Evolutionary conservation across 192 early-diverging fungal species (phyloP).

Genomic region (Rhizophlyctis rosea): DNA sequence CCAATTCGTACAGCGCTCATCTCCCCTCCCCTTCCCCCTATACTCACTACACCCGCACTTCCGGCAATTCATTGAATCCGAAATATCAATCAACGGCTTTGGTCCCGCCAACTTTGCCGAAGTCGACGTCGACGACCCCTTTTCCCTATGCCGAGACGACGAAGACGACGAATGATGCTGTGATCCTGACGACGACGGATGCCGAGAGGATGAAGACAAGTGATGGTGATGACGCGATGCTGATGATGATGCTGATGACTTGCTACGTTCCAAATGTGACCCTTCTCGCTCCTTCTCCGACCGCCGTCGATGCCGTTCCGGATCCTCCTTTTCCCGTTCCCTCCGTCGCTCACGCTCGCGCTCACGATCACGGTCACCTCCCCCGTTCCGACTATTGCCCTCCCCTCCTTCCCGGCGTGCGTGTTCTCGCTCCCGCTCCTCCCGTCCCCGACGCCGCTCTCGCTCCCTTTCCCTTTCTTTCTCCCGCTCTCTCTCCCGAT

Average conservation of each 20-base stretch:
- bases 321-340: no score
- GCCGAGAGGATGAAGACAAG: not conserved
- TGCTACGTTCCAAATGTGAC: not conserved
- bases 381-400: not conserved
- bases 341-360: constrained; percentile 3
- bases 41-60: constrained; percentile 46
- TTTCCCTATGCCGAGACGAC: no score
- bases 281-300: not conserved
- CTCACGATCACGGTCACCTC: constrained; percentile 5
- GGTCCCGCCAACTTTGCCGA: not conserved
- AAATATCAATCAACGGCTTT: constrained; percentile 44
- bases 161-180: not conserved
- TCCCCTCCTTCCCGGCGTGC: not conserved
- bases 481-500: constrained; percentile 11
- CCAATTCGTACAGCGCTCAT: constrained; percentile 18
- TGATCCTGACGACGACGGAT: not conserved
- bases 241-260: not conserved
- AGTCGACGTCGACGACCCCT: not conserved
- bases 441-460: not conserved
- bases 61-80: constrained; percentile 35
- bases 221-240: not conserved
- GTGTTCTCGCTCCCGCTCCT: constrained; percentile 9
- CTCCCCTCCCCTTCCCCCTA: constrained; percentile 6
- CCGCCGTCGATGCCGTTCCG: no score
- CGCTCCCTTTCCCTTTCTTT: constrained; percentile 5